phyloP scores from a whole-genome alignment of 1,284 basidiomycete species.

The Hymenochaete sp. region DNA sequence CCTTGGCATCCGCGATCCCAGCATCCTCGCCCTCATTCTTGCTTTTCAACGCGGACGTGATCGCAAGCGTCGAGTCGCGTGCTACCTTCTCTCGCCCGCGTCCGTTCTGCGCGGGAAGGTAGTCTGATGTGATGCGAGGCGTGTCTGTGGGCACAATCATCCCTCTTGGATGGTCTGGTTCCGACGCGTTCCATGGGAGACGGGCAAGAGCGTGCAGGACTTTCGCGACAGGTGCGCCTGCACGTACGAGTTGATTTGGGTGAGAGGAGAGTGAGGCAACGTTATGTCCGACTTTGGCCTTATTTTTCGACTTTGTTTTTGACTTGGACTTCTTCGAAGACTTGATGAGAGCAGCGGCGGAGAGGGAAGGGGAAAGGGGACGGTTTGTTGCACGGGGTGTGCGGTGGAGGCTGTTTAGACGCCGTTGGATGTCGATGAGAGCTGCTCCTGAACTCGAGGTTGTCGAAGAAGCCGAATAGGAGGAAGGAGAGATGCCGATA shows the following conservation, averaged over 20 bases:
- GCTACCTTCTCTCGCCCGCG: background rate
- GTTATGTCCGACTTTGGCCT: too few species aligned
- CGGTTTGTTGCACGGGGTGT: background rate
- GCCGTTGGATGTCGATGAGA: background rate
- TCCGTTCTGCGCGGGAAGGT: background rate
- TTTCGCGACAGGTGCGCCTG: background rate
- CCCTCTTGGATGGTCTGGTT: slow-evolving; percentile 2
- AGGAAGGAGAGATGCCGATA: background rate
- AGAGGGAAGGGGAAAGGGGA: too few species aligned
- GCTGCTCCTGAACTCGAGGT: background rate
- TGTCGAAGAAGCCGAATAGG: background rate
- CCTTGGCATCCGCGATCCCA: background rate
- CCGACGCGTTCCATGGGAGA: slow-evolving; percentile 13
- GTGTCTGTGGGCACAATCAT: slow-evolving; percentile 1
- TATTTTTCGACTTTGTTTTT: too few species aligned
- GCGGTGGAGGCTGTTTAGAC: background rate
- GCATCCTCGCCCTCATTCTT: background rate
- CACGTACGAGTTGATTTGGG: too few species aligned
- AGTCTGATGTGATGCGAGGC: slow-evolving; percentile 8
- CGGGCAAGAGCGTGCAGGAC: slow-evolving; percentile 3
- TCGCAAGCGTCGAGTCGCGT: background rate
- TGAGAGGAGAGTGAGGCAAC: too few species aligned
- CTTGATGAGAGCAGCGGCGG: too few species aligned
- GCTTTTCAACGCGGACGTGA: background rate
- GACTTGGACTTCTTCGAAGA: too few species aligned